Conservation (phyloP, 768 basidiomycete species). For the Lentinula edodes region DNA sequence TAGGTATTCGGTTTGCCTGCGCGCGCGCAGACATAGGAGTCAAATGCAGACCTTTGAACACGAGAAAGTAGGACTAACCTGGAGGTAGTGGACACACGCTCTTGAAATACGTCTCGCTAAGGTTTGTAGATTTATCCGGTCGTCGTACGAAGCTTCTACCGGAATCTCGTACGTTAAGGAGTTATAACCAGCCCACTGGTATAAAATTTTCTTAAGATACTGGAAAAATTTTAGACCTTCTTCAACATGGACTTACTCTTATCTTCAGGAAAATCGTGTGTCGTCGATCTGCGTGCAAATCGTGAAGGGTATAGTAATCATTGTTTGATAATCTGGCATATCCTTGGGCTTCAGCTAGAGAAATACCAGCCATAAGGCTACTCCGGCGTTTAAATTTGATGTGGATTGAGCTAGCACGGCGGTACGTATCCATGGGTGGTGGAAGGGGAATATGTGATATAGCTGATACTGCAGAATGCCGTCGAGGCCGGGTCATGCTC, state of each 20-base stretch:
- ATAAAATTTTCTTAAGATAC: background rate
- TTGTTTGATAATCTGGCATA: conserved; percentile 55
- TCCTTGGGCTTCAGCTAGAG: conserved; percentile 63
- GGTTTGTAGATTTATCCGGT: conserved; percentile 59
- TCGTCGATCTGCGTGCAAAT: conserved; percentile 58
- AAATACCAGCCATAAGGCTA: conserved; percentile 57
- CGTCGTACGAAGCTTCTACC: conserved; percentile 53
- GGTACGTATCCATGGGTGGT: conserved; percentile 37
- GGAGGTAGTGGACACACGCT: conserved; percentile 70
- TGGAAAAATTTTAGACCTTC: background rate
- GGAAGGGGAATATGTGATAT: conserved; percentile 25
- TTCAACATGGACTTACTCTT: conserved; percentile 37
- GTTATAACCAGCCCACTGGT: conserved; percentile 65
- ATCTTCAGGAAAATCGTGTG: conserved; percentile 58
- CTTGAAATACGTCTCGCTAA: conserved; percentile 64
- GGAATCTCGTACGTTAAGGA: conserved; percentile 74
- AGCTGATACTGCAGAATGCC: conserved; percentile 47
- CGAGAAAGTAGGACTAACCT: conserved; percentile 33
- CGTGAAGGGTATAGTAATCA: conserved; percentile 57
- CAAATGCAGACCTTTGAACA: background rate
- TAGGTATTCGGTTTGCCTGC: conserved; percentile 65
- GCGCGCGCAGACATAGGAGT: conserved; percentile 8
- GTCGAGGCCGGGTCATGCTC: conserved; percentile 36
- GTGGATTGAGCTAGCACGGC: conserved; percentile 41
- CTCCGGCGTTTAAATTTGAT: conserved; percentile 76